phyloP scores from a whole-genome alignment of 2,329 filamentous ascomycete genomes.

The Curvularia hawaiiensis region DNA sequence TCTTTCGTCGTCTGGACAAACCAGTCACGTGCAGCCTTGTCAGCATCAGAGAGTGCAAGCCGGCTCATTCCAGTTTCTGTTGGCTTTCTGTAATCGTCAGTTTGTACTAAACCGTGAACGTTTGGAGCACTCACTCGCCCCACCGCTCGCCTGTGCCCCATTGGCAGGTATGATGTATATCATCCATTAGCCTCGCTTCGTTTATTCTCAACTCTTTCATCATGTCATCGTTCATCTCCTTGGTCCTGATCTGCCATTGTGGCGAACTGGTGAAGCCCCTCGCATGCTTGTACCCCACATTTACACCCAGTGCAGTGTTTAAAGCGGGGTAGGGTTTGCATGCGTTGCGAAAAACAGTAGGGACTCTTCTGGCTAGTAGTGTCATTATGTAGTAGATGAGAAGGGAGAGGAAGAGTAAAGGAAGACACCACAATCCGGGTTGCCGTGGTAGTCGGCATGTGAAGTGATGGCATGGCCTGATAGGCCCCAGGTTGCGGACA shows the following conservation, averaged over 20 bases:
- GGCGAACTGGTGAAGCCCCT: conserved; percentile 40
- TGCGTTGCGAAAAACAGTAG: conserved; percentile 26
- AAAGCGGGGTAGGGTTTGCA: conserved; percentile 29
- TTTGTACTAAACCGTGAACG: not conserved
- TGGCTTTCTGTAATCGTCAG: conserved; percentile 45
- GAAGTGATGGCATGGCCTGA: conserved; percentile 23
- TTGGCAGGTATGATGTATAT: conserved; percentile 69
- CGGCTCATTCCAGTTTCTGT: conserved; percentile 80
- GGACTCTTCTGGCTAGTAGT: conserved; percentile 16
- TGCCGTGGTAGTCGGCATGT: conserved; percentile 19
- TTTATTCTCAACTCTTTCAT: conserved; percentile 62
- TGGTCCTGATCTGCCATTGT: conserved; percentile 47
- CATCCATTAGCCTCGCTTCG: conserved; percentile 63
- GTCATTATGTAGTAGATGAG: conserved; percentile 20
- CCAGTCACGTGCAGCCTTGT: conserved; percentile 76
- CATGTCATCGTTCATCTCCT: conserved; percentile 58
- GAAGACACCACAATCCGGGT: conserved; percentile 13
- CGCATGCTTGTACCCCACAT: conserved; percentile 11
- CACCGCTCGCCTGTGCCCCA: conserved; percentile 70
- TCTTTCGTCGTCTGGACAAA: conserved; percentile 67
- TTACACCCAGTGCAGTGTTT: conserved; percentile 12
- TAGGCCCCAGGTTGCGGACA: conserved; percentile 25
- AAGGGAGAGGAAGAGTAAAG: conserved; percentile 4
- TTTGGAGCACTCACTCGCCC: conserved; percentile 59
- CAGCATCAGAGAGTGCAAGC: conserved; percentile 71